phyloP scores from a whole-genome alignment of 208 protist species.

The Leishmania mexicana region DNA sequence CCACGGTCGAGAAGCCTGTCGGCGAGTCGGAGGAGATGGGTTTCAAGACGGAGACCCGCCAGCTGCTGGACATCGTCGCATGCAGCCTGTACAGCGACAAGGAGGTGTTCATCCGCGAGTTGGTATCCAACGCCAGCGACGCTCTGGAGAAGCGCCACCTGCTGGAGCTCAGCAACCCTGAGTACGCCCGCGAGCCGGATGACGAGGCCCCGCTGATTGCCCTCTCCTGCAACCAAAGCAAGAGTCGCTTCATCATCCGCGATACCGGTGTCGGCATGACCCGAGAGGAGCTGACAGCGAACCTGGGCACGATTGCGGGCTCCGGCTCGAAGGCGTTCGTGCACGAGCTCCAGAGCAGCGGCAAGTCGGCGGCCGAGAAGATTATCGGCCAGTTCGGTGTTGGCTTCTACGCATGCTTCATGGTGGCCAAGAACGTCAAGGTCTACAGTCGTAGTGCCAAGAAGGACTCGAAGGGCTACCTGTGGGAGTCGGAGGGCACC shows the following conservation, averaged over 20 bases:
- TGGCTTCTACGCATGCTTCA: conserved; percentile 97
- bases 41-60: conserved; percentile 98
- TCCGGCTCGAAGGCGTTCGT: conserved; percentile 93
- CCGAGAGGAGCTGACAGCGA: conserved; percentile 94
- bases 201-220: conserved; percentile 85
- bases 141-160: conserved; percentile 97
- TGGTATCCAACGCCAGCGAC: conserved; percentile 98
- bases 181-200: conserved; percentile 73
- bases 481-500: conserved; percentile 94
- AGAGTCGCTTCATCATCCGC: conserved; percentile 90
- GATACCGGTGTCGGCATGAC: conserved; percentile 98
- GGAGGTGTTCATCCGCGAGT: conserved; percentile 98
- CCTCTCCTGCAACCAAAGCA: conserved; percentile 92
- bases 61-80: conserved; percentile 98
- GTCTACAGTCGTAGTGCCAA: conserved; percentile 92
- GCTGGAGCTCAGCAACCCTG: conserved; percentile 83
- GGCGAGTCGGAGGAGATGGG: conserved; percentile 85
- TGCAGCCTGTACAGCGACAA: conserved; percentile 98
- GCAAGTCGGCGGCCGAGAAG: conserved; percentile 78
- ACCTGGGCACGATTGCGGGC: conserved; percentile 96
- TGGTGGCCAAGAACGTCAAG: conserved; percentile 96
- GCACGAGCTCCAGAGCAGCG: conserved; percentile 76
- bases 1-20: conserved; percentile 61
- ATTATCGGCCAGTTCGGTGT: conserved; percentile 98
- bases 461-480: conserved; percentile 90